These are phyloP conservation scores for Russula vinacea DNA, from an alignment of 768 basidiomycete species.

Conservation along the genomic window DNA sequence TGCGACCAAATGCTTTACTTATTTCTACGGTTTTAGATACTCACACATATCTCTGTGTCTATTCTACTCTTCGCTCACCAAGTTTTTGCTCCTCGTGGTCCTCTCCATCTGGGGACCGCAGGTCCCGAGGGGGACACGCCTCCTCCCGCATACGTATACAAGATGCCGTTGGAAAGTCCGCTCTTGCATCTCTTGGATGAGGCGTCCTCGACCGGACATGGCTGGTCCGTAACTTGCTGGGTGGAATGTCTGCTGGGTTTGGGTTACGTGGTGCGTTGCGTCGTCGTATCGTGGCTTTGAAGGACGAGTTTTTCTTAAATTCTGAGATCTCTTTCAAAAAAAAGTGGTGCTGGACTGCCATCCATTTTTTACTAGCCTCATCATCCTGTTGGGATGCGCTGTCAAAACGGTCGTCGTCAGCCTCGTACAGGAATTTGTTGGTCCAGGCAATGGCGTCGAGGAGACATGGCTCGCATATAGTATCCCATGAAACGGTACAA, in stretches of 20 bases:
- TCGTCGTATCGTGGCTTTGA: neutral
- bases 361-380: slow-evolving; percentile 68
- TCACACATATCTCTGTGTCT: slow-evolving; percentile 76
- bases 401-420: slow-evolving; percentile 62
- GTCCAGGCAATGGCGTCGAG: slow-evolving; percentile 51
- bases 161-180: slow-evolving; percentile 36
- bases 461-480: slow-evolving; percentile 81
- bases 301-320: slow-evolving; percentile 1
- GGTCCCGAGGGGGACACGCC: slow-evolving; percentile 28
- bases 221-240: slow-evolving; percentile 78
- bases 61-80: slow-evolving; percentile 80
- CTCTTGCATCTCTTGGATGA: slow-evolving; percentile 62
- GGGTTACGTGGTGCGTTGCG: slow-evolving; percentile 63
- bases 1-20: neutral
- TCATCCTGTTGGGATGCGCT: slow-evolving; percentile 71
- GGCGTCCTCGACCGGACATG: slow-evolving; percentile 77
- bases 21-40: slow-evolving; percentile 43
- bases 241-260: slow-evolving; percentile 85
- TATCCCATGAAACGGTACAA: slow-evolving; percentile 49
- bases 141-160: slow-evolving; percentile 32
- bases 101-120: slow-evolving; percentile 76
- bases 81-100: slow-evolving; percentile 77
- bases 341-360: slow-evolving; percentile 76
- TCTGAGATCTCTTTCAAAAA: neutral
- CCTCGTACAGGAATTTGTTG: slow-evolving; percentile 66